Percentiles rank a stretch among this genome's conserved stretches.
Evolutionary conservation across 176 grass and related monocot genomes (phyloP).

Genomic region (Aegilops speltoides): DNA sequence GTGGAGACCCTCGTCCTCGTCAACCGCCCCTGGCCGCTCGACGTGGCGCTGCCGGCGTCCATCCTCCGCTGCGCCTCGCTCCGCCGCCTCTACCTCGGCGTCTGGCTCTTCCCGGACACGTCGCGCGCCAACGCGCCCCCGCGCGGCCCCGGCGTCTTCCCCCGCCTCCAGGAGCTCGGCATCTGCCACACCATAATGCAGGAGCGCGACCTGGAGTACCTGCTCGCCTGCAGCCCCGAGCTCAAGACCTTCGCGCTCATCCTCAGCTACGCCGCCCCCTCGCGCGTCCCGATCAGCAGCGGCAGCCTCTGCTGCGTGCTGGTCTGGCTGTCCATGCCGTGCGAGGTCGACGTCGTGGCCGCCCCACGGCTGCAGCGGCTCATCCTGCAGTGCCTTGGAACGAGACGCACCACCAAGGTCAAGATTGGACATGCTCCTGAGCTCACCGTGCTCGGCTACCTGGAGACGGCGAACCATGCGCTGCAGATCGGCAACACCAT

Average conservation of each 20-base stretch:
- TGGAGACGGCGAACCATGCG: neutral
- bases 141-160: neutral
- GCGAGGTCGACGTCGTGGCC: neutral
- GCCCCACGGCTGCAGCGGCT: conserved; percentile 17
- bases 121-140: neutral
- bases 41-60: neutral
- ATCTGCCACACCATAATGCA: neutral
- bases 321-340: neutral
- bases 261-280: neutral
- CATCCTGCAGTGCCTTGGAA: neutral
- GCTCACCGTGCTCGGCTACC: conserved; percentile 12
- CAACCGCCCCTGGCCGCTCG: conserved; percentile 5
- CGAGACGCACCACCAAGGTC: neutral
- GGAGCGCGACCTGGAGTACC: conserved; percentile 16
- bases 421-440: neutral
- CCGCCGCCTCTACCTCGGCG: conserved; percentile 27
- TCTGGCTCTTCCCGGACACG: conserved; percentile 9
- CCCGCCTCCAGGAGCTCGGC: conserved; percentile 30
- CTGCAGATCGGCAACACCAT: conserved; percentile 2
- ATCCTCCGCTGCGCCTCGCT: conserved; percentile 21
- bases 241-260: conserved; percentile 29
- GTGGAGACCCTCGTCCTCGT: neutral
- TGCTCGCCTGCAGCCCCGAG: conserved; percentile 25
- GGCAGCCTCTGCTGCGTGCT: conserved; percentile 24
- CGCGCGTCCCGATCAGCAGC: neutral